Evolutionary conservation across 2,329 filamentous ascomycete species (phyloP), one percentile per base, ranked within the genome.

Genomic region (Fusarium floridanum): DNA sequence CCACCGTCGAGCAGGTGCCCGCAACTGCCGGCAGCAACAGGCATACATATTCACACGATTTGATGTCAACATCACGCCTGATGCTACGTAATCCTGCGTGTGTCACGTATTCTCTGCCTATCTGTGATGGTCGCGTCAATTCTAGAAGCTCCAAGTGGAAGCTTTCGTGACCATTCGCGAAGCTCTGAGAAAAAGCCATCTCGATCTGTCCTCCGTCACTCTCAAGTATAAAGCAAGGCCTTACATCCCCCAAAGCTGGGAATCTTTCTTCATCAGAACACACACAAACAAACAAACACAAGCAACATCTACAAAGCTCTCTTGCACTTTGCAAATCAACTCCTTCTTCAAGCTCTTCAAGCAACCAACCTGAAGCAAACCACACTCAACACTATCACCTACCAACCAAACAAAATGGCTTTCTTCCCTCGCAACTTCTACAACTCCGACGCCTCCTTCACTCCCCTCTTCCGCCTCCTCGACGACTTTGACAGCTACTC

Each of bases 401-500:
- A 68, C 61, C 69, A 77, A 77, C 72, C 61, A 69, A 59, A 53
- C 84, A 91, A 82, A 81, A 91, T 91, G 90, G 87, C 89, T 76
- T 85, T 91, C 85, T 91, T 91, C 85, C 85, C 88, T 68, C 86
- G 86, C 81, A 84, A 84, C 79, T 83, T 87, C 77, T 85, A 88
- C 85, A 82, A 85, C 79, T 76, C 83, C 72, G 84, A 87, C 80
- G 80, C 85, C 76, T 87, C 87, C 81, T 89, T 91, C 82, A 86
- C 86, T 41, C 88, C 89, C 64, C 88, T 92, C 79, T 91, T 92
- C 87, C 89, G 89, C 68, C 86, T 92, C 70, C 87, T 92, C 60
- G 89, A 91, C 77, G 90, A 91, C 82, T 91, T 89, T 74, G 89
- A 92, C 80, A 85, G 83, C 80, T 90, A 91, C 83, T 85, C 83